A percentile compares a stretch with the other conserved stretches of the same genome.
phyloP scores from a whole-genome alignment of 2,329 filamentous ascomycete genomes.

The Penicillium crustosum region DNA sequence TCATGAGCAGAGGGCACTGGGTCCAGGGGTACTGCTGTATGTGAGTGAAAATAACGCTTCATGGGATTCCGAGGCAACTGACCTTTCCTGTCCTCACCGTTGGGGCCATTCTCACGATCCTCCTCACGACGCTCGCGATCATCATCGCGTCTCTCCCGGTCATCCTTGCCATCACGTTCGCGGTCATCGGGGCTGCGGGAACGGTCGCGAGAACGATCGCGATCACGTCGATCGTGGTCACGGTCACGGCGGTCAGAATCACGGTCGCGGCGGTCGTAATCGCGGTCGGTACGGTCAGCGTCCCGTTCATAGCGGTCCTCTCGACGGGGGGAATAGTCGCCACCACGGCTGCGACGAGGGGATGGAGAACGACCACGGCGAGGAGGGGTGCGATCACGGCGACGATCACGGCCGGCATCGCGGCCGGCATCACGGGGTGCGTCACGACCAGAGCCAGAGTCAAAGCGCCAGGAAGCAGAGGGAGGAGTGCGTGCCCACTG shows the following conservation, averaged over 20 bases:
- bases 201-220: constrained; percentile 26
- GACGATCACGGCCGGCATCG: constrained; percentile 77
- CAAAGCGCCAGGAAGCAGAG: constrained; percentile 97
- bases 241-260: constrained; percentile 64
- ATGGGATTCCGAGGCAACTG: constrained; percentile 18
- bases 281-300: constrained; percentile 64
- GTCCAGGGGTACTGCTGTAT: constrained; percentile 58
- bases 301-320: constrained; percentile 82
- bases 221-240: constrained; percentile 47
- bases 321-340: constrained; percentile 82
- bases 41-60: constrained; percentile 2
- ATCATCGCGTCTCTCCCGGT: constrained; percentile 50
- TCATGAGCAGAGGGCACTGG: constrained; percentile 83
- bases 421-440: constrained; percentile 35
- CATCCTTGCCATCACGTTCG: constrained; percentile 25
- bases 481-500: constrained; percentile 98
- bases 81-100: constrained; percentile 92
- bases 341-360: constrained; percentile 58
- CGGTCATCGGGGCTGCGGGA: constrained; percentile 28
- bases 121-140: constrained; percentile 70
- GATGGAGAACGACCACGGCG: constrained; percentile 66
- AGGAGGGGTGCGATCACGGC: constrained; percentile 70
- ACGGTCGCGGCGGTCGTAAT: constrained; percentile 69
- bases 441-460: constrained; percentile 76
- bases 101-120: constrained; percentile 73